Evolutionary conservation across 176 grass and related monocot genomes (phyloP).

Genomic region (Aegilops bicornis): DNA sequence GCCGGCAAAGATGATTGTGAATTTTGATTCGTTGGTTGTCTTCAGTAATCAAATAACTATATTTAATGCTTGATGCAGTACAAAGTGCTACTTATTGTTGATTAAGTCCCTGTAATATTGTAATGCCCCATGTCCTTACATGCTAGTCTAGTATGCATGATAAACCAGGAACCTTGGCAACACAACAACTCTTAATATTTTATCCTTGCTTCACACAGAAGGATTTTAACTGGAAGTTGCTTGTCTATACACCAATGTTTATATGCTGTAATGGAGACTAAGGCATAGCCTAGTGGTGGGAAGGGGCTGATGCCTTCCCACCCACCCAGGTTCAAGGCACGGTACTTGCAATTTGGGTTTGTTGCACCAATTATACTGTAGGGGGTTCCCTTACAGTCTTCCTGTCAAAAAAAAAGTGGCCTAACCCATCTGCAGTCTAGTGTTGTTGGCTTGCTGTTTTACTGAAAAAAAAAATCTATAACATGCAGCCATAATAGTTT

Average conservation of each 20-base stretch:
- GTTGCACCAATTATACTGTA: too few relatives aligned
- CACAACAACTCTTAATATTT: not conserved
- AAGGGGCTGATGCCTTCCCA: too few relatives aligned
- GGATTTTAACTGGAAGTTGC: not conserved
- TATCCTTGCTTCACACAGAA: not conserved
- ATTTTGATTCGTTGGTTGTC: not conserved
- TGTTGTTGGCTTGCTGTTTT: not conserved
- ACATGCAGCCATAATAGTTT: not conserved
- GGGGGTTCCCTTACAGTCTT: too few relatives aligned
- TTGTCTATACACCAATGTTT: not conserved
- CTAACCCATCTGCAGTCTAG: not conserved
- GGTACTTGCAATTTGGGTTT: too few relatives aligned
- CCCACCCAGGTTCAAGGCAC: too few relatives aligned
- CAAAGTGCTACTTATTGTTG: constrained; percentile 7
- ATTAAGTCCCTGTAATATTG: not conserved
- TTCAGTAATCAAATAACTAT: not conserved
- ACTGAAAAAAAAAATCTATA: not conserved
- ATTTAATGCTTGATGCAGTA: not conserved
- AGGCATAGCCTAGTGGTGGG: too few relatives aligned
- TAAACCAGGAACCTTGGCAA: not conserved
- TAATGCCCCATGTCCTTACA: not conserved
- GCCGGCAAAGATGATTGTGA: not conserved
- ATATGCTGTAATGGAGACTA: too few relatives aligned
- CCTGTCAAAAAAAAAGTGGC: too few relatives aligned
- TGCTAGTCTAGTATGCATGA: constrained; percentile 16